Percentiles rank a stretch among this genome's conserved stretches.
These are phyloP conservation scores for Sugiyamaella castrensis DNA, from an alignment of 1,139 yeast species.

Conservation along the genomic window DNA sequence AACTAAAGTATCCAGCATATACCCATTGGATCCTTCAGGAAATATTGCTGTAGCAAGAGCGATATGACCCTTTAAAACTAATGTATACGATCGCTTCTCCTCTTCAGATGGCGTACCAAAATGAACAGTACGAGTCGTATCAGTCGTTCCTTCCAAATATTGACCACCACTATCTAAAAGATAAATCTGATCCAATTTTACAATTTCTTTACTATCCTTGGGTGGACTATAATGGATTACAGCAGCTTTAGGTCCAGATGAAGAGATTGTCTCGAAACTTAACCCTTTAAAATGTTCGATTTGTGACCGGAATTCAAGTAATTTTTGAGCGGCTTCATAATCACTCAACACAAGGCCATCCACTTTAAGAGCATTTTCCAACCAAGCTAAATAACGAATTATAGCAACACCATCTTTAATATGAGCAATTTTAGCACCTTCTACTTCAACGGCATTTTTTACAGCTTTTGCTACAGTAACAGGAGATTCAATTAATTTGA, in stretches of 20 bases:
- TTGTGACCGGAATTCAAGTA: conserved; percentile 55
- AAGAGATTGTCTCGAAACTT: conserved; percentile 88
- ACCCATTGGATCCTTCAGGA: conserved; percentile 87
- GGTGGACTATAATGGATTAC: conserved; percentile 88
- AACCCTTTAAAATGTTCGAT: conserved; percentile 66
- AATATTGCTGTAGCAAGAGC: conserved; percentile 73
- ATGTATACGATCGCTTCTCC: conserved; percentile 73
- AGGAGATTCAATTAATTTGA: conserved; percentile 50
- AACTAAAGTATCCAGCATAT: conserved; percentile 78
- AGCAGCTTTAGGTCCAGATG: conserved; percentile 92
- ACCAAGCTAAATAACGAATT: conserved; percentile 79
- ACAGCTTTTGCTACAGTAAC: conserved; percentile 73
- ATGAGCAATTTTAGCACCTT: conserved; percentile 77
- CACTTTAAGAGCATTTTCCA: conserved; percentile 57
- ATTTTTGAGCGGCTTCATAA: conserved; percentile 69
- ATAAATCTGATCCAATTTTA: conserved; percentile 75
- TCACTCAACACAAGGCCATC: conserved; percentile 69
- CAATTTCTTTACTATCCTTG: conserved; percentile 55
- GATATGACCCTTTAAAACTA: conserved; percentile 89
- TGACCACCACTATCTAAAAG: conserved; percentile 94
- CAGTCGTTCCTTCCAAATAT: conserved; percentile 93
- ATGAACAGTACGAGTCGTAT: conserved; percentile 90
- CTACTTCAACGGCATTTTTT: conserved; percentile 69
- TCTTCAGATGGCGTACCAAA: conserved; percentile 65
- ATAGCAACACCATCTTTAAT: conserved; percentile 85